phyloP scores from a whole-genome alignment of 1,284 basidiomycete genomes.

The Rhodotorula mucilaginosa region DNA sequence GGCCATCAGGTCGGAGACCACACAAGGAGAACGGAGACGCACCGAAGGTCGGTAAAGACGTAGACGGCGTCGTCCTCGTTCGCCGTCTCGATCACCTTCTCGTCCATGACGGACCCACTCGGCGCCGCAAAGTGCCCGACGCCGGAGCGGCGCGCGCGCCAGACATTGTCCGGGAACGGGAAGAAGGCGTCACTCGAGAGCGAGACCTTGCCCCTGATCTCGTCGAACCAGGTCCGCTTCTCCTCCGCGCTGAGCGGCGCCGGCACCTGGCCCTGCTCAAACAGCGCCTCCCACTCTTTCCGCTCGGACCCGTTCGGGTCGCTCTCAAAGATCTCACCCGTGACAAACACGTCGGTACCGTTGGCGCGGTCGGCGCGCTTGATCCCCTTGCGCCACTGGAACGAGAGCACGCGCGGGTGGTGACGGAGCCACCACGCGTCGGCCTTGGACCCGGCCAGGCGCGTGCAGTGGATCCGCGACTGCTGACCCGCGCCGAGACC shows the following conservation, averaged over 20 bases:
- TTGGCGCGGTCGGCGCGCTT: conserved; percentile 98
- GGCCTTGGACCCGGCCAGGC: conserved; percentile 94
- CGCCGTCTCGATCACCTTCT: conserved; percentile 87
- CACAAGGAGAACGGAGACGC: background rate
- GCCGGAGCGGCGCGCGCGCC: conserved; percentile 85
- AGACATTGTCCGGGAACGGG: conserved; percentile 98
- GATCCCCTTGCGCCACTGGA: conserved; percentile 95
- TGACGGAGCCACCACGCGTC: conserved; percentile 99
- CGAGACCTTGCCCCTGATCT: conserved; percentile 73
- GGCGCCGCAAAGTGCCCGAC: conserved; percentile 91
- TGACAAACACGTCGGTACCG: conserved; percentile 95
- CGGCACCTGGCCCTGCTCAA: conserved; percentile 65
- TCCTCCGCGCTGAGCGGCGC: conserved; percentile 68
- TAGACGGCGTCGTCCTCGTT: conserved; percentile 87
- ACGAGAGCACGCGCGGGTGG: conserved; percentile 82
- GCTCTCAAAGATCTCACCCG: conserved; percentile 70
- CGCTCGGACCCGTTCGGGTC: conserved; percentile 73
- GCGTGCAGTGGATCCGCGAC: conserved; percentile 98
- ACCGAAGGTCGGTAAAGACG: conserved; percentile 72
- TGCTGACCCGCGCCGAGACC: conserved; percentile 98
- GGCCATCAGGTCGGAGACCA: background rate
- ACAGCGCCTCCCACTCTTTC: conserved; percentile 84
- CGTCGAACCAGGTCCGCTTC: conserved; percentile 66
- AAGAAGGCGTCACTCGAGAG: conserved; percentile 98
- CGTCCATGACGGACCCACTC: conserved; percentile 95